Base-by-base conservation (phyloP, 148 eudicot genomes). In the Cornus controversa region DNA sequence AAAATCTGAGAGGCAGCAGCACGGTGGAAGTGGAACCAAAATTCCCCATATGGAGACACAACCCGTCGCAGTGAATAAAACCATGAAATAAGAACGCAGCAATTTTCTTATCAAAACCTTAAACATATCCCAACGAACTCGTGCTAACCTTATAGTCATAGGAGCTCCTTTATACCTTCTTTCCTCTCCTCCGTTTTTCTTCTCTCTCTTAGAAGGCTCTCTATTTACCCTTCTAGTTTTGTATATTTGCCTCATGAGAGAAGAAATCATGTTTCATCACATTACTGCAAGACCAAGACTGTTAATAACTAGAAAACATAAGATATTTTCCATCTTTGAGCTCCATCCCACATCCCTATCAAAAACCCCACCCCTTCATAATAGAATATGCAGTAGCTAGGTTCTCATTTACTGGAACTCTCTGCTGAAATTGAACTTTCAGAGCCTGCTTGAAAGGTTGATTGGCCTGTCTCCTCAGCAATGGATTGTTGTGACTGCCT, bases 401-500 rank as follows among this genome's bases (percentile, higher is more conserved):
- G 5, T 65, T 75, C 60, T 69, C 74, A 79, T 58, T 57, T 62
- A 40, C 69, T 79, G 60, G 31, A 67, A 63, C 76, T 65, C 58
- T 67, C 57, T 18, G 77, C 77, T 29, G 68, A 67, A 20, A 42
- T 11, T 27, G 69, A 29, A 75, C 27, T 25, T 27, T 80, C 75
- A 45, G 77, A 71, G 69, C 72, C 71, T 65, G 77, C 53, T 66
- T 72, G 72, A 79, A 34, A 20, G 5, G 29, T 26, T 31, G 31
- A 67, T 15, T 66, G 81, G 50, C 22, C 27, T 6, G 75, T 75
- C 67, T 36, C 70, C 78, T 64, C 81, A 60, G 66, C 72, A 18
- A 71, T 31, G 58, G 77, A 67, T 72, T 57, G 74, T 78, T 81
- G 82, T 24, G 67, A 83, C 10, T 78, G 75, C 69, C 71, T 72